Evolutionary conservation across 2,329 filamentous ascomycete species (phyloP), one percentile per base, ranked within the genome.

Genomic region (Talaromyces funiculosus): DNA sequence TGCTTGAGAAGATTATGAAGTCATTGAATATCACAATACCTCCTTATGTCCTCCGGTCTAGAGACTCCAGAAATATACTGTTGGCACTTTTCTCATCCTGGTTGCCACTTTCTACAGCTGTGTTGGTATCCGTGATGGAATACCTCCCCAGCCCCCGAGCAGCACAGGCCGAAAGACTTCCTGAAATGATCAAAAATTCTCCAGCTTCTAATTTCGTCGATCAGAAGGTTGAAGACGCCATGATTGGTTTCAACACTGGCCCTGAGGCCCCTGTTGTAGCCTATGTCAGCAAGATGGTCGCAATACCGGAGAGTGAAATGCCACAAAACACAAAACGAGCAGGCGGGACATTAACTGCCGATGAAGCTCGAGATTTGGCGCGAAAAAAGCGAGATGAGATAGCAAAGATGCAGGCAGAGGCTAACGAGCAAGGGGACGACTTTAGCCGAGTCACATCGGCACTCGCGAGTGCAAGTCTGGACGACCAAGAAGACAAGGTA

Each of bases 271-370:
- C 93, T 0, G 86, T 96, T 0, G 90, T 99, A 1, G 93, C 90
- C 8, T 99, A 96, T 66, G 90, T 99, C 63, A 97, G 93, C 77
- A 99, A 99, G 73, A 97, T 99, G 92, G 90, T 97, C 1, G 94
- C 94, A 0, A 83, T 99, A 12, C 93, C 92, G 0, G 90, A 95
- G 69, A 97, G 90, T 73, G 93, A 99, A 68, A 80, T 99, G 4
- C 90, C 90, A 0, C 85, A 93, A 57, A 96, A 96, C 73, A 74
- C 74, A 22, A 95, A 89, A 73, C 83, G 90, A 49, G 82, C 86
- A 16, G 87, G 88, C 0, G 86, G 77, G 20, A 77, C 86, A 45
- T 82, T 97, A 69, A 96, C 85, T 40, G 89, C 91, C 1, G 94
- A 96, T 64, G 94, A 97, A 75, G 94, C 94, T 3, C 82, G 90